Evolutionary conservation across 2,329 filamentous ascomycete species (phyloP).

Genomic region (Ceratocystis diversiconidia): DNA sequence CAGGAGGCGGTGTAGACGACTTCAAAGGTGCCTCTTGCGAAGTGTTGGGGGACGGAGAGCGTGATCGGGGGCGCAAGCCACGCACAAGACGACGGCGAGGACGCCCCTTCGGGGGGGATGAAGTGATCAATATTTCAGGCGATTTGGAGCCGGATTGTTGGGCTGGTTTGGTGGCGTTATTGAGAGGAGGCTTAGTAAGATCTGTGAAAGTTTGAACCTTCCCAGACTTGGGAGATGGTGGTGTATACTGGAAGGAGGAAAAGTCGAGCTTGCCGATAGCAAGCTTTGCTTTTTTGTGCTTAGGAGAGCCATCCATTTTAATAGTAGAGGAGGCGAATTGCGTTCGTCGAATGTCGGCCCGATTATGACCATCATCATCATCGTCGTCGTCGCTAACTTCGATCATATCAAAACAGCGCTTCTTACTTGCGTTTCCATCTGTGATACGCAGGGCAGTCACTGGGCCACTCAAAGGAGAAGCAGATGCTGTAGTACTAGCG

Average conservation of each 20-base stretch:
- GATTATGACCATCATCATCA: slow-evolving; percentile 42
- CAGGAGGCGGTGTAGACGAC: slow-evolving; percentile 6
- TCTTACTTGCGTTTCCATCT: slow-evolving; percentile 10
- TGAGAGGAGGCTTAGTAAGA: background rate
- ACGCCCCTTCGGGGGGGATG: background rate
- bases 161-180: background rate
- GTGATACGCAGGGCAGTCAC: background rate
- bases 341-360: slow-evolving; percentile 50
- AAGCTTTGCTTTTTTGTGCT: slow-evolving; percentile 9
- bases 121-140: background rate
- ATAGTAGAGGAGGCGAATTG: slow-evolving; percentile 27
- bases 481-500: slow-evolving; percentile 15
- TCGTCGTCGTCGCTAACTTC: slow-evolving; percentile 37
- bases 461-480: background rate
- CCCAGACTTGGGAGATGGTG: slow-evolving; percentile 14
- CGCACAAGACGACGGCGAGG: slow-evolving; percentile 18
- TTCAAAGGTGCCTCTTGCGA: background rate
- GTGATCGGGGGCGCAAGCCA: slow-evolving; percentile 18
- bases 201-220: slow-evolving; percentile 5
- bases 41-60: slow-evolving; percentile 15
- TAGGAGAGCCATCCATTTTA: background rate
- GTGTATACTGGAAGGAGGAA: slow-evolving; percentile 14
- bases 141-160: background rate
- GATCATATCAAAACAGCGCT: slow-evolving; percentile 19
- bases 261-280: slow-evolving; percentile 11